A percentile compares a stretch with the other conserved stretches of the same genome.
These are phyloP conservation scores for Myxozyma nipponensis DNA, from an alignment of 805 yeast species.

Conservation along the genomic window DNA sequence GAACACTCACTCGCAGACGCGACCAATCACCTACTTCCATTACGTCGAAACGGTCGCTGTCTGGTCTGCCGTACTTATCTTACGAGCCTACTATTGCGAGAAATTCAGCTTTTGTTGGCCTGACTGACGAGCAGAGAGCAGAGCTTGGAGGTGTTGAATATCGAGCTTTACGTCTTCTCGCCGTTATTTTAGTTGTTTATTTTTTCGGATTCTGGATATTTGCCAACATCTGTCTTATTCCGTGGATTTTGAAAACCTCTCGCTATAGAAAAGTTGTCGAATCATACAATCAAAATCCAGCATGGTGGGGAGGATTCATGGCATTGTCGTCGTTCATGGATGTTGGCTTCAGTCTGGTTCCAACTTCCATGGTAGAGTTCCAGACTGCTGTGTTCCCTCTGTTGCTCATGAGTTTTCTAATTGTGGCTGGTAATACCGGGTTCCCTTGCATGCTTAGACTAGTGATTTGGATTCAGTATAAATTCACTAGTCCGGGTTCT, in stretches of 20 bases:
- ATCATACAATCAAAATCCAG: slow-evolving; percentile 60
- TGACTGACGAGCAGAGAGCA: slow-evolving; percentile 79
- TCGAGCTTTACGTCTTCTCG: slow-evolving; percentile 74
- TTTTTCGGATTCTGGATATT: slow-evolving; percentile 74
- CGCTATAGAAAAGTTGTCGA: slow-evolving; percentile 46
- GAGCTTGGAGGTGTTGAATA: slow-evolving; percentile 98
- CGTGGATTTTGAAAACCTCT: slow-evolving; percentile 50
- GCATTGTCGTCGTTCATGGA: slow-evolving; percentile 78
- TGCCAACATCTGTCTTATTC: slow-evolving; percentile 45
- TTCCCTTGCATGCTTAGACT: slow-evolving; percentile 81
- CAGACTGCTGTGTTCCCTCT: slow-evolving; percentile 60
- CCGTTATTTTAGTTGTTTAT: slow-evolving; percentile 59
- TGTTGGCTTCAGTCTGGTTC: slow-evolving; percentile 76
- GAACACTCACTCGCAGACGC: slow-evolving; percentile 14
- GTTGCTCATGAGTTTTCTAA: slow-evolving; percentile 60
- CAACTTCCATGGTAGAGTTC: slow-evolving; percentile 73
- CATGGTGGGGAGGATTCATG: slow-evolving; percentile 94
- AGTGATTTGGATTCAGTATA: slow-evolving; percentile 74
- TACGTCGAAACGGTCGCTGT: slow-evolving; percentile 39
- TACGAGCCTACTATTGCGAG: slow-evolving; percentile 91
- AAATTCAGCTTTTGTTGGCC: slow-evolving; percentile 82
- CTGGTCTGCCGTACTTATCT: slow-evolving; percentile 64
- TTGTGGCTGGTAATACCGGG: slow-evolving; percentile 91
- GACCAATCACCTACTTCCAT: slow-evolving; percentile 18
- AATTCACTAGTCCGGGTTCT: slow-evolving; percentile 55